Evolutionary conservation across 768 basidiomycete genomes (phyloP).

Genomic region (Floccularia luteovirens): DNA sequence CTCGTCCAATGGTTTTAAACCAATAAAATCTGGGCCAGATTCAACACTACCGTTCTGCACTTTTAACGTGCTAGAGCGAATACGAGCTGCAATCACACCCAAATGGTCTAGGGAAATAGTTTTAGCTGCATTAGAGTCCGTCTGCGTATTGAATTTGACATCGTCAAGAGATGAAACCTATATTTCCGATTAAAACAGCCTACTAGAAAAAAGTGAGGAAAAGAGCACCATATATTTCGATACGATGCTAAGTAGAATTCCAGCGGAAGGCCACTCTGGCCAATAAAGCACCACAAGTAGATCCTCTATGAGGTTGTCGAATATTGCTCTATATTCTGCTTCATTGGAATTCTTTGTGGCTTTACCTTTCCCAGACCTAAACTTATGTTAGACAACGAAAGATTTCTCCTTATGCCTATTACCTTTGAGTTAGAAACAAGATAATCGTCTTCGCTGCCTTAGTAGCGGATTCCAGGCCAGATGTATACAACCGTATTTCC

Average conservation of each 20-base stretch:
- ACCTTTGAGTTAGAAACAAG: slow-evolving; percentile 67
- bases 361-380: slow-evolving; percentile 80
- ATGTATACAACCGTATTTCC: slow-evolving; percentile 67
- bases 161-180: slow-evolving; percentile 84
- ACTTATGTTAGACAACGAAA: slow-evolving; percentile 1
- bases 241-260: slow-evolving; percentile 70
- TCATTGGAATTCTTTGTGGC: slow-evolving; percentile 88
- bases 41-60: slow-evolving; percentile 26
- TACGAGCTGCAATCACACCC: slow-evolving; percentile 82
- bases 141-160: slow-evolving; percentile 53
- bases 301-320: slow-evolving; percentile 88
- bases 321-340: slow-evolving; percentile 86
- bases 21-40: slow-evolving; percentile 21
- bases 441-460: slow-evolving; percentile 84
- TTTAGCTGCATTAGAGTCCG: slow-evolving; percentile 81
- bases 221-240: slow-evolving; percentile 76
- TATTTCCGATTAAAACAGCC: not conserved
- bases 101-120: slow-evolving; percentile 89
- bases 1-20: slow-evolving; percentile 63
- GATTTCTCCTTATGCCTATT: not conserved
- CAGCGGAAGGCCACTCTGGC: slow-evolving; percentile 97
- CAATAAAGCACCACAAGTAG: slow-evolving; percentile 82
- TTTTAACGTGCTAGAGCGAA: slow-evolving; percentile 53
- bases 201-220: not conserved
- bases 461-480: slow-evolving; percentile 73